Percentiles rank a stretch among this genome's conserved stretches.
Conservation (phyloP, 1,284 basidiomycete genomes). For the Pisolithus thermaeus region DNA sequence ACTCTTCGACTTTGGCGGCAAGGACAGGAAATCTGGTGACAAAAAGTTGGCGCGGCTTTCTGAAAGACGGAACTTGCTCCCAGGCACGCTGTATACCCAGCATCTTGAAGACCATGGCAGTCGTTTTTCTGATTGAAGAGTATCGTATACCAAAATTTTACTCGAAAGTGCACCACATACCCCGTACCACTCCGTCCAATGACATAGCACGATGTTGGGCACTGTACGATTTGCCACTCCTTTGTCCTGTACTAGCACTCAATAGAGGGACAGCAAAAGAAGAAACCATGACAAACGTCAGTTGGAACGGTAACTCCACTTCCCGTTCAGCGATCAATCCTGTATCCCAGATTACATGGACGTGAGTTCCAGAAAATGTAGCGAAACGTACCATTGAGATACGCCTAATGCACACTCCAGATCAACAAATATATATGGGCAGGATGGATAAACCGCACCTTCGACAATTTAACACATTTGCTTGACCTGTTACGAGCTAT, state of each 20-base stretch:
- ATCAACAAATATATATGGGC: too few relatives aligned
- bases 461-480: not conserved
- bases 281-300: slow-evolving; percentile 39
- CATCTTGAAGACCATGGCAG: slow-evolving; percentile 72
- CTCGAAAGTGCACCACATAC: slow-evolving; percentile 29
- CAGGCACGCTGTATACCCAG: slow-evolving; percentile 54
- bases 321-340: not conserved
- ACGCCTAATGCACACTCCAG: not conserved
- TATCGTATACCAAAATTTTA: not conserved
- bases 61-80: slow-evolving; percentile 25
- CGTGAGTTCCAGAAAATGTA: not conserved
- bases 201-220: slow-evolving; percentile 61
- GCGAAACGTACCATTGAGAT: not conserved
- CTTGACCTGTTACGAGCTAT: not conserved
- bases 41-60: slow-evolving; percentile 60
- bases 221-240: slow-evolving; percentile 59
- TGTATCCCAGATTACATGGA: not conserved
- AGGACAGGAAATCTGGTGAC: slow-evolving; percentile 66
- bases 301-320: slow-evolving; percentile 43
- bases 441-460: too few relatives aligned
- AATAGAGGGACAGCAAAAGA: not conserved
- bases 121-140: slow-evolving; percentile 52
- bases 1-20: slow-evolving; percentile 62
- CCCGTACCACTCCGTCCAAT: slow-evolving; percentile 70
- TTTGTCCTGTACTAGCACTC: slow-evolving; percentile 33